Conservation (phyloP, 176 grass and related monocot genomes). For the Puya raimondii region DNA sequence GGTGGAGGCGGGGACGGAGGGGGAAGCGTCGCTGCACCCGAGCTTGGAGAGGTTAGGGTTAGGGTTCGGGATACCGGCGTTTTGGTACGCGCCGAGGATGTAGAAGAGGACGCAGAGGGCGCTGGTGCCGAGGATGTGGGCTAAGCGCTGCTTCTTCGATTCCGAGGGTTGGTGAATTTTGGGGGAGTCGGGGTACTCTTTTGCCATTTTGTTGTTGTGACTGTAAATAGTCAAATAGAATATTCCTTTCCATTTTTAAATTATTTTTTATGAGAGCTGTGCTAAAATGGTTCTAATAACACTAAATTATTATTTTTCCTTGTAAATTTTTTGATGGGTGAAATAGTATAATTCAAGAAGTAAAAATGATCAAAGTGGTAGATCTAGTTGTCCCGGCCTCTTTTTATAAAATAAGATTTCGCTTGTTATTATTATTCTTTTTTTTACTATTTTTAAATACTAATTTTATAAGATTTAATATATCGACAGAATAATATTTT, state of each 20-base stretch:
- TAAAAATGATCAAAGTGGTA: too few species aligned
- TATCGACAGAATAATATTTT: too few species aligned
- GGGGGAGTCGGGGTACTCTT: conserved; percentile 60
- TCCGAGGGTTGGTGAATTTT: conserved; percentile 63
- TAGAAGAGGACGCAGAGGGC: conserved; percentile 78
- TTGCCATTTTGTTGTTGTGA: conserved; percentile 74
- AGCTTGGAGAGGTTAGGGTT: conserved; percentile 23
- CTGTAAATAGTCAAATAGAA: conserved; percentile 27
- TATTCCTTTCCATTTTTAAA: background rate
- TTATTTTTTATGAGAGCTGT: background rate
- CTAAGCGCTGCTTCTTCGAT: conserved; percentile 67
- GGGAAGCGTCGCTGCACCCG: conserved; percentile 13
- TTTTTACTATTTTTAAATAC: too few species aligned
- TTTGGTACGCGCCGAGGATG: conserved; percentile 79
- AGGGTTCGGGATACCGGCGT: conserved; percentile 32
- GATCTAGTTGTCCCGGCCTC: too few species aligned
- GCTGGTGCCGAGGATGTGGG: conserved; percentile 53
- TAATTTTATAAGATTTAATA: too few species aligned
- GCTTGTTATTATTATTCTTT: too few species aligned
- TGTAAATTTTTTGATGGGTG: too few species aligned
- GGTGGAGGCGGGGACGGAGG: background rate
- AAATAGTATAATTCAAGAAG: too few species aligned
- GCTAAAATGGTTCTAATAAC: background rate
- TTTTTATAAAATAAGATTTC: too few species aligned
- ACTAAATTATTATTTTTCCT: too few species aligned